Percentiles rank a stretch among this genome's conserved stretches.
phyloP scores from a whole-genome alignment of 2,329 filamentous ascomycete genomes.

The Bisporella sp. region DNA sequence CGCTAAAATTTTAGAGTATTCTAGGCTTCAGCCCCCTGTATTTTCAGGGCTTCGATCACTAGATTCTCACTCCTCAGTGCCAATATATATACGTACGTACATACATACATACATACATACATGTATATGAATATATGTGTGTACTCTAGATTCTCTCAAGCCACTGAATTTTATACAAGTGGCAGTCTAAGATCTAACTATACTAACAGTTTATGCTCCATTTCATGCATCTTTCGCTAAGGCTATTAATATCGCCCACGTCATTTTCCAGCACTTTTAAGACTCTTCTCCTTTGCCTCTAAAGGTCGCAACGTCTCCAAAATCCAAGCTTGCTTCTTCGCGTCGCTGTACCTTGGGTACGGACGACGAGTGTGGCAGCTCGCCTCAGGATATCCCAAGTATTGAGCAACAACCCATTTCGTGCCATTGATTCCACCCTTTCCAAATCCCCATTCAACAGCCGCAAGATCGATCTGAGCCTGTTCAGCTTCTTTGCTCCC shows the following conservation, averaged over 20 bases:
- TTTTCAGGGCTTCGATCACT: too few species aligned
- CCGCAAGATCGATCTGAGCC: conserved; percentile 54
- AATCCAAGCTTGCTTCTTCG: conserved; percentile 40
- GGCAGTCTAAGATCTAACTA: too few species aligned
- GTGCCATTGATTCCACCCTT: conserved; percentile 59
- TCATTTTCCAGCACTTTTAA: conserved; percentile 12
- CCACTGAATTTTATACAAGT: too few species aligned
- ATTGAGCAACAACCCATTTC: conserved; percentile 53
- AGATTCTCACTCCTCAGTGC: too few species aligned
- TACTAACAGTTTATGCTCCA: too few species aligned
- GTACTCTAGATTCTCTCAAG: too few species aligned
- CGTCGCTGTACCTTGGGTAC: conserved; percentile 43
- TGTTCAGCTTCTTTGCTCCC: conserved; percentile 49
- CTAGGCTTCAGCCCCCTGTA: too few species aligned
- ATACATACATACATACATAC: too few species aligned
- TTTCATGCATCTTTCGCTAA: too few species aligned
- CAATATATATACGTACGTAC: too few species aligned
- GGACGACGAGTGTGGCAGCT: conserved; percentile 42
- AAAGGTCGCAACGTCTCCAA: conserved; percentile 13
- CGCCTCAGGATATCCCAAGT: conserved; percentile 54
- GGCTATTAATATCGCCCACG: conserved; percentile 28
- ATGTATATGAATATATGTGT: too few species aligned
- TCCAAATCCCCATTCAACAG: conserved; percentile 61
- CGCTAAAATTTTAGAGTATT: too few species aligned
- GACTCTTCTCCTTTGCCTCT: conserved; percentile 10